phyloP scores from a whole-genome alignment of 768 basidiomycete species.

The Russula abietina region DNA sequence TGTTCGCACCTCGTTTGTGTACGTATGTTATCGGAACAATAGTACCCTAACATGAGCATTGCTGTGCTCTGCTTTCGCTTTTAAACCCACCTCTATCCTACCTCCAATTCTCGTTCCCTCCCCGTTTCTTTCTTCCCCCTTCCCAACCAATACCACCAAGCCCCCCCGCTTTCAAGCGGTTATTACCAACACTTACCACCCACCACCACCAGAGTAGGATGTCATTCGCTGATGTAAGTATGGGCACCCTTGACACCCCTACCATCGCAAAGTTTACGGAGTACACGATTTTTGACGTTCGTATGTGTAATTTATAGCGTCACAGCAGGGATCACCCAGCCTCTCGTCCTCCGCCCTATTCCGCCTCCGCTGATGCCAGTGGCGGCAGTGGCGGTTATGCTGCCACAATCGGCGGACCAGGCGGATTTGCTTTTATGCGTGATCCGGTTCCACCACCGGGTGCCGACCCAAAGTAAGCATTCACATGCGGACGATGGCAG shows the following conservation, averaged over 20 bases:
- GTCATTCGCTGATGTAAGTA: not conserved
- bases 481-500: not conserved
- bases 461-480: constrained; percentile 66
- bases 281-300: not conserved
- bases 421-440: constrained; percentile 31
- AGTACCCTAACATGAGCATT: too few species aligned
- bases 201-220: not conserved
- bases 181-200: not conserved
- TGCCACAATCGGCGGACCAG: constrained; percentile 28
- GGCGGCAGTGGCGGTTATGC: not conserved
- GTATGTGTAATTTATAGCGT: not conserved
- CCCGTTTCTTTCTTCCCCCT: too few species aligned
- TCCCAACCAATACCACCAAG: too few species aligned
- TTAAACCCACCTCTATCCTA: too few species aligned
- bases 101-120: too few species aligned
- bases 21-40: too few species aligned
- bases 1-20: too few species aligned
- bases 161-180: too few species aligned
- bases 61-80: too few species aligned
- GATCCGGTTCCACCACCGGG: constrained; percentile 50
- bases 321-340: not conserved
- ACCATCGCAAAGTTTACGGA: not conserved
- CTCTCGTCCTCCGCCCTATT: not conserved
- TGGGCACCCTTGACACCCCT: not conserved
- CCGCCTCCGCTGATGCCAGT: not conserved